Evolutionary conservation across 192 early-diverging fungal species (phyloP), one percentile per base, ranked within the genome.

Genomic region (Backusella westeae): DNA sequence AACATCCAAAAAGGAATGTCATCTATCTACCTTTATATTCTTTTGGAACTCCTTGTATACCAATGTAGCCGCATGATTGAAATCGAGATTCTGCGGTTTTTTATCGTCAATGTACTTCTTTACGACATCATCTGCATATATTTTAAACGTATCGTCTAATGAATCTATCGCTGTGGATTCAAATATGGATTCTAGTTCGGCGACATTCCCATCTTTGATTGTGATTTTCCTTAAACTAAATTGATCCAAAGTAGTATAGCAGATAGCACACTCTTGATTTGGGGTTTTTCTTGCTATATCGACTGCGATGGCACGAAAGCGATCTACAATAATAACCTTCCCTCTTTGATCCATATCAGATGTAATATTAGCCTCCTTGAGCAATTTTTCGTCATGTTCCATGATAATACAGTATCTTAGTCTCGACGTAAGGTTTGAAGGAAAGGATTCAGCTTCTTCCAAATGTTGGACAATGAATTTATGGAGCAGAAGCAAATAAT

Each of bases 381-480:
- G 21, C 56, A 63, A 26, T 23, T 29, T 63, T 14, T 63, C 56
- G 26, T 63, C 23, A 10, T 63, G 56, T 3, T 63, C 56, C 56
- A 63, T 63, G 23, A 63, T 63, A 14, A 63, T 63, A 29, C 56
- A 63, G 56, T 63, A 63, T 63, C 56, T 63, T 63, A 63, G 26
- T 12, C 56, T 63, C 10, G 56, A 63, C 1, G 56, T 63, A 63
- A 63, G 56, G 56, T 63, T 63, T 29, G 56, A 63, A 26, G 56
- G 56, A 63, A 63, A 63, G 1, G 21, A 10, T 63, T 63, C 56
- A 29, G 3, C 23, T 63, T 63, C 56, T 63, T 63, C 56, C 23
- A 63, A 63, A 63, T 63, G 56, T 5, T 63, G 56, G 10, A 63
- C 26, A 63, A 14, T 14, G 12, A 63, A 63, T 23, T 63, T 63